phyloP scores from a whole-genome alignment of 2,329 filamentous ascomycete genomes.

The Nannizziopsis arthrosporioides region DNA sequence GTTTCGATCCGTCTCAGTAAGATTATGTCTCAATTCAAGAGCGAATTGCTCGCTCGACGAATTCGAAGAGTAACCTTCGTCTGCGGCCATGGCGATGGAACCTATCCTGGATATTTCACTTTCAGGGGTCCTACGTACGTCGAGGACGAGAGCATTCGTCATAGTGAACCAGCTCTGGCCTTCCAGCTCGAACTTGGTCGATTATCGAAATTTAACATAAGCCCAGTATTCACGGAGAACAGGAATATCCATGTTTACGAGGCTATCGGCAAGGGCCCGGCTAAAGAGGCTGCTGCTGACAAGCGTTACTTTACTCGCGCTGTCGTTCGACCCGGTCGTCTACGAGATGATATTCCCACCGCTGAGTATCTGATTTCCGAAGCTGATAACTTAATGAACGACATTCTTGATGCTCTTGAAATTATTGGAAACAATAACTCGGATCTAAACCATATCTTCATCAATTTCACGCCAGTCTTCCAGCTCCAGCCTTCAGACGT shows the following conservation, averaged over 20 bases:
- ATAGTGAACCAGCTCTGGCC: slow-evolving; percentile 88
- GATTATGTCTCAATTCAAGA: slow-evolving; percentile 68
- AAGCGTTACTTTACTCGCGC: slow-evolving; percentile 98
- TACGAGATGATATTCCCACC: slow-evolving; percentile 96
- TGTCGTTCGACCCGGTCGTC: slow-evolving; percentile 82
- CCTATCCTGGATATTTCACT: slow-evolving; percentile 94
- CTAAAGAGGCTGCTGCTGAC: slow-evolving; percentile 57
- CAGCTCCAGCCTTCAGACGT: slow-evolving; percentile 80
- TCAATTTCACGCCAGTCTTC: slow-evolving; percentile 98
- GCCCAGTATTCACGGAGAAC: slow-evolving; percentile 97
- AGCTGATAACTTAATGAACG: slow-evolving; percentile 90
- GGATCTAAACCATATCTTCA: slow-evolving; percentile 99
- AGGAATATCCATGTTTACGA: slow-evolving; percentile 99
- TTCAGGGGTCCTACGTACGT: slow-evolving; percentile 85
- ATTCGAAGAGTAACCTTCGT: slow-evolving; percentile 92
- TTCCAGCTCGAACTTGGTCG: slow-evolving; percentile 96
- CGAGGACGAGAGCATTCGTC: slow-evolving; percentile 91
- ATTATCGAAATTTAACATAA: slow-evolving; percentile 93
- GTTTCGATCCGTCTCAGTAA: slow-evolving; percentile 62
- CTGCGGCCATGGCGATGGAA: slow-evolving; percentile 85
- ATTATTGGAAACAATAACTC: slow-evolving; percentile 99
- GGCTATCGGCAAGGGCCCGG: slow-evolving; percentile 83
- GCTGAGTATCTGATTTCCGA: slow-evolving; percentile 97
- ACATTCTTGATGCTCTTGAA: slow-evolving; percentile 93
- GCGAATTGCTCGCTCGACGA: slow-evolving; percentile 66